Evolutionary conservation across 2,329 filamentous ascomycete genomes (phyloP).

Genomic region (Aspergillus neoniger): DNA sequence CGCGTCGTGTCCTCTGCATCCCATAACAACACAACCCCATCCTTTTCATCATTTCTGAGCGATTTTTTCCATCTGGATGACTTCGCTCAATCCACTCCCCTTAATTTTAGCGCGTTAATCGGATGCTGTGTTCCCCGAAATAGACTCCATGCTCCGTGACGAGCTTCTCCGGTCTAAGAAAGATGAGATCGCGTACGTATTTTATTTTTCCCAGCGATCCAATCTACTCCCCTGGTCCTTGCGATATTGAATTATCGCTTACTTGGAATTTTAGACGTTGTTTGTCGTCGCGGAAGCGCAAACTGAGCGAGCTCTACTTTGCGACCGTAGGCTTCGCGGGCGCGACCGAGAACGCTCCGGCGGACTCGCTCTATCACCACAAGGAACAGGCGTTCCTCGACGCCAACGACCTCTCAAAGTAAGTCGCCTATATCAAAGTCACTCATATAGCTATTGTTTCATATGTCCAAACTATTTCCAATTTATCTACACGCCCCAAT

Average conservation of each 20-base stretch:
- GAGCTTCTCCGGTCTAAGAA: constrained; percentile 53
- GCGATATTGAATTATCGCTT: constrained; percentile 35
- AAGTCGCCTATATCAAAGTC: constrained; percentile 36
- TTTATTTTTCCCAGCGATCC: constrained; percentile 34
- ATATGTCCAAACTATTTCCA: neutral
- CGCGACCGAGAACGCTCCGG: constrained; percentile 55
- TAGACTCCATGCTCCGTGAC: constrained; percentile 53
- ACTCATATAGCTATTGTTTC: neutral
- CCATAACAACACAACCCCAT: constrained; percentile 42
- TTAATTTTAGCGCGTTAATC: constrained; percentile 51
- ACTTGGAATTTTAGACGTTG: constrained; percentile 49
- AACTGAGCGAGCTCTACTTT: constrained; percentile 85
- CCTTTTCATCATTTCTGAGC: constrained; percentile 48
- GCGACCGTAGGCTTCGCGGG: constrained; percentile 63
- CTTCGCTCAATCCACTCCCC: constrained; percentile 39
- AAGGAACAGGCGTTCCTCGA: constrained; percentile 58
- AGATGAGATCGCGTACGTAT: constrained; percentile 54
- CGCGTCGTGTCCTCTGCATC: constrained; percentile 36
- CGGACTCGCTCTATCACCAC: constrained; percentile 55
- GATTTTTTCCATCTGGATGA: constrained; percentile 49
- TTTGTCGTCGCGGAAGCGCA: constrained; percentile 83
- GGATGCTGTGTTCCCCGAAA: constrained; percentile 51
- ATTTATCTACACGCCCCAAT: constrained; percentile 4
- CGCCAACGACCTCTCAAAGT: constrained; percentile 60
- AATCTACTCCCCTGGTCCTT: constrained; percentile 19